phyloP scores from a whole-genome alignment of 805 yeast species.

The Candida methanosorbosa region DNA sequence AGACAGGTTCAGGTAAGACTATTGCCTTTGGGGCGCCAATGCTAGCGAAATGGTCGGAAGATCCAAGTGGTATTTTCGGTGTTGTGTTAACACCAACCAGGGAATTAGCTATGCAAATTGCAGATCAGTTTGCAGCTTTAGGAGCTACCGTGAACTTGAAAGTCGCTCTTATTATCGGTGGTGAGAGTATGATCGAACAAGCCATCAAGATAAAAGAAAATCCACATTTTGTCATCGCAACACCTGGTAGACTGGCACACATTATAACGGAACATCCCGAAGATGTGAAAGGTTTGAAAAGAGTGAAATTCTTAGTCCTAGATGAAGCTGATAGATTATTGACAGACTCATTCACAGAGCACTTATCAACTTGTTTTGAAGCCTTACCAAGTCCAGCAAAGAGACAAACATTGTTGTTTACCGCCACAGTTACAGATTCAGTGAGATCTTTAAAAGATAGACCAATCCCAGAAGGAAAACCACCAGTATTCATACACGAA shows the following conservation, averaged over 20 bases:
- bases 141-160: conserved; percentile 85
- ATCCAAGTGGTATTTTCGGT: conserved; percentile 90
- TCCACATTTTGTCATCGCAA: conserved; percentile 94
- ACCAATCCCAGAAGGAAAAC: conserved; percentile 46
- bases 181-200: conserved; percentile 88
- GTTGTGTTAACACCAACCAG: conserved; percentile 85
- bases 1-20: conserved; percentile 97
- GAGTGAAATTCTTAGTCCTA: conserved; percentile 74
- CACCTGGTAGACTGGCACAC: conserved; percentile 95
- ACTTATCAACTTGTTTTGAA: conserved; percentile 62
- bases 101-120: conserved; percentile 92
- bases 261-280: conserved; percentile 84
- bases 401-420: conserved; percentile 85
- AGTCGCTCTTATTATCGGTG: conserved; percentile 86
- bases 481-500: conserved; percentile 62
- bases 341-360: conserved; percentile 75
- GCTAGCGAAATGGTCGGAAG: conserved; percentile 89
- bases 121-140: conserved; percentile 90
- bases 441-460: conserved; percentile 71
- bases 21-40: conserved; percentile 98
- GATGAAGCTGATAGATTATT: conserved; percentile 95
- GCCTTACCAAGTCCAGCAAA: conserved; percentile 61
- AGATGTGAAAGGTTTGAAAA: conserved; percentile 65
- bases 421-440: conserved; percentile 93
- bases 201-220: conserved; percentile 69